Evolutionary conservation across 192 early-diverging fungal species (phyloP).

Genomic region (Coemansia sp.): DNA sequence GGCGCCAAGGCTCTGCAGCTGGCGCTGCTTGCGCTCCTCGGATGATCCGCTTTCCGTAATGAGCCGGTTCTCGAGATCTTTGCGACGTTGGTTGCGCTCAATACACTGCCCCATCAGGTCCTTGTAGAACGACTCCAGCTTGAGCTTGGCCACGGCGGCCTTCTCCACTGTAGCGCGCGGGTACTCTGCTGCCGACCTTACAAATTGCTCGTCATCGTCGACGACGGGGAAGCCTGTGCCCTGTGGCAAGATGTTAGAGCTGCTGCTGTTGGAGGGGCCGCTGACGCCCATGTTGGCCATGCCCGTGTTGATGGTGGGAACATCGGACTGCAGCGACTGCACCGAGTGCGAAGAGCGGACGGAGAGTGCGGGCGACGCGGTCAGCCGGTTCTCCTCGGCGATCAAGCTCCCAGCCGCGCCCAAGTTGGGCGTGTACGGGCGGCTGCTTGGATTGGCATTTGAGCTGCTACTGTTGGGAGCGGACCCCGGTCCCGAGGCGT

Average conservation of each 20-base stretch:
- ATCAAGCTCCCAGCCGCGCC: slow-evolving; percentile 26
- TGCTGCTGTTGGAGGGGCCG: slow-evolving; percentile 27
- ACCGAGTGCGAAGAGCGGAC: slow-evolving; percentile 46
- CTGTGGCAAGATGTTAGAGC: neutral
- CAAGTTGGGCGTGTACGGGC: slow-evolving; percentile 48
- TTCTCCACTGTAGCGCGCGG: slow-evolving; percentile 80
- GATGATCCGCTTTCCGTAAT: slow-evolving; percentile 70
- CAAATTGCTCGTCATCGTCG: slow-evolving; percentile 57
- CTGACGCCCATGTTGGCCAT: slow-evolving; percentile 54
- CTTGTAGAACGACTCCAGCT: slow-evolving; percentile 93
- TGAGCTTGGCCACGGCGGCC: slow-evolving; percentile 85
- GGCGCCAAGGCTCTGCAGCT: slow-evolving; percentile 71
- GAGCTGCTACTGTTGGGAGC: slow-evolving; percentile 51
- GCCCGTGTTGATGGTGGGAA: slow-evolving; percentile 48
- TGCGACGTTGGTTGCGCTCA: slow-evolving; percentile 75
- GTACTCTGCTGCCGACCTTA: slow-evolving; percentile 73
- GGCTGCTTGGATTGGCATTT: slow-evolving; percentile 41
- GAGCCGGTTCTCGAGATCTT: slow-evolving; percentile 78
- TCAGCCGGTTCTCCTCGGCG: slow-evolving; percentile 26
- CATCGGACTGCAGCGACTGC: slow-evolving; percentile 50
- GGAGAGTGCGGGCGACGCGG: slow-evolving; percentile 46
- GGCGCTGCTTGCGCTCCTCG: slow-evolving; percentile 85
- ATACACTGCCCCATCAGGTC: slow-evolving; percentile 82
- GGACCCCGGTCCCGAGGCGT: slow-evolving; percentile 35
- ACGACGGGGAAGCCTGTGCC: slow-evolving; percentile 1